Evolutionary conservation across 805 yeast species (phyloP).

Genomic region (Yarrowia hollandica): DNA sequence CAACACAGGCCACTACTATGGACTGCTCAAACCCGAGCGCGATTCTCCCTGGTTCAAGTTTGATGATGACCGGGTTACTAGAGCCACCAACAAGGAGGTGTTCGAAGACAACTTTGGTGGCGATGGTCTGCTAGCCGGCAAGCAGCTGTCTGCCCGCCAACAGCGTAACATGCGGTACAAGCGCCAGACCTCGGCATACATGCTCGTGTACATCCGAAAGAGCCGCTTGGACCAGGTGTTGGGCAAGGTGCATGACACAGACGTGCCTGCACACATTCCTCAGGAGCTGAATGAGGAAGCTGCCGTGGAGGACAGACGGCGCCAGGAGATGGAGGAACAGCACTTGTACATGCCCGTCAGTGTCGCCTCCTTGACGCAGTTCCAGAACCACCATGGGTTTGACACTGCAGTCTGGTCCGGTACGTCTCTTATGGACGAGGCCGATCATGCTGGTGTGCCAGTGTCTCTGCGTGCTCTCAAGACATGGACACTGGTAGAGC

Average conservation of each 20-base stretch:
- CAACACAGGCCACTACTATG: conserved; percentile 94
- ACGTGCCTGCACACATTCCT: conserved; percentile 69
- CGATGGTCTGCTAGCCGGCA: conserved; percentile 44
- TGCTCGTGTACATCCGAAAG: conserved; percentile 89
- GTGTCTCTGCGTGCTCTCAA: conserved; percentile 19
- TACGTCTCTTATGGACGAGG: conserved; percentile 40
- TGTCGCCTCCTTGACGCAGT: conserved; percentile 55
- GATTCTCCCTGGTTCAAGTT: conserved; percentile 80
- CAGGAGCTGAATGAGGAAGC: conserved; percentile 63
- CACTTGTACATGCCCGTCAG: conserved; percentile 61
- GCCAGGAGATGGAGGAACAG: conserved; percentile 69
- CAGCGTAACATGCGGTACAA: conserved; percentile 45
- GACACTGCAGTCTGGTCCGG: conserved; percentile 66
- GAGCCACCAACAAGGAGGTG: conserved; percentile 79
- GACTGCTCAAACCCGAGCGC: conserved; percentile 79
- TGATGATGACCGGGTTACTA: conserved; percentile 94
- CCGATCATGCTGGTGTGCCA: conserved; percentile 1
- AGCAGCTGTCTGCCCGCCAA: conserved; percentile 7
- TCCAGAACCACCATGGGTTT: conserved; percentile 65
- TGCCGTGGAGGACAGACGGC: conserved; percentile 53
- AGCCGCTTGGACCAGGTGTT: conserved; percentile 57
- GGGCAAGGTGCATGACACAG: conserved; percentile 54
- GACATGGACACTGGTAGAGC: conserved; percentile 9
- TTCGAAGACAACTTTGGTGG: conserved; percentile 93
- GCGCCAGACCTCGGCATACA: conserved; percentile 92